These are phyloP conservation scores for Zizania latifolia DNA, from an alignment of 176 grass and related monocot genomes.

Conservation along the genomic window DNA sequence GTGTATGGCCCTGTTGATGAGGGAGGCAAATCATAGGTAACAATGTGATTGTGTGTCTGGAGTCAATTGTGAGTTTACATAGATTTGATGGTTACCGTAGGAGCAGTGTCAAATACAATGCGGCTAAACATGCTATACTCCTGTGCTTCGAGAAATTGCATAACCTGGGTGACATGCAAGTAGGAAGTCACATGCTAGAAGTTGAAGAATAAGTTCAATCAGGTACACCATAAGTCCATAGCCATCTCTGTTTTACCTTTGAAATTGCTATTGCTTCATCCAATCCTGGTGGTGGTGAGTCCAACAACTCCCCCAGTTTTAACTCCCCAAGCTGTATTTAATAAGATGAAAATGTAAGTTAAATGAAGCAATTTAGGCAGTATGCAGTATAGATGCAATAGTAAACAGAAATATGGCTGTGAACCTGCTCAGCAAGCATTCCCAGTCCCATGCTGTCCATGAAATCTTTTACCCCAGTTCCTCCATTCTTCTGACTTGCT, in stretches of 20 bases:
- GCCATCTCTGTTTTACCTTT: constrained; percentile 38
- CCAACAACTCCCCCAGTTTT: constrained; percentile 85
- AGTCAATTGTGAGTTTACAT: not conserved
- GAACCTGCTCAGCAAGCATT: constrained; percentile 77
- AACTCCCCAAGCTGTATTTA: constrained; percentile 77
- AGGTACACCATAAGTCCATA: not conserved
- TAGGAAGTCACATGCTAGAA: constrained; percentile 7
- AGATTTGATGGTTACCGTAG: constrained; percentile 54
- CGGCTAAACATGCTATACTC: constrained; percentile 92
- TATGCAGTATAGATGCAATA: not conserved
- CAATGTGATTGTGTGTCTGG: not conserved
- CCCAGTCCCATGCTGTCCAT: constrained; percentile 98
- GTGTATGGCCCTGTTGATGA: constrained; percentile 79
- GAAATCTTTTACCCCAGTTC: constrained; percentile 85
- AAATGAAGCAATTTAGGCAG: not conserved
- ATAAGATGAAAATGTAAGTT: constrained; percentile 23
- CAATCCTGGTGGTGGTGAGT: constrained; percentile 83
- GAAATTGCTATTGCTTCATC: constrained; percentile 99
- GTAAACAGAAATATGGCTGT: constrained; percentile 1
- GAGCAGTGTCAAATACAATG: constrained; percentile 94
- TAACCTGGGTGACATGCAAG: constrained; percentile 53
- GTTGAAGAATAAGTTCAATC: not conserved
- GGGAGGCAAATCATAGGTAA: constrained; percentile 13
- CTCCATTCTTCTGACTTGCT: constrained; percentile 70
- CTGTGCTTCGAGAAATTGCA: constrained; percentile 91